Percentiles rank a stretch among this genome's conserved stretches.
Conservation (phyloP, 441 rosid genomes). For the Populus tomentosa region DNA sequence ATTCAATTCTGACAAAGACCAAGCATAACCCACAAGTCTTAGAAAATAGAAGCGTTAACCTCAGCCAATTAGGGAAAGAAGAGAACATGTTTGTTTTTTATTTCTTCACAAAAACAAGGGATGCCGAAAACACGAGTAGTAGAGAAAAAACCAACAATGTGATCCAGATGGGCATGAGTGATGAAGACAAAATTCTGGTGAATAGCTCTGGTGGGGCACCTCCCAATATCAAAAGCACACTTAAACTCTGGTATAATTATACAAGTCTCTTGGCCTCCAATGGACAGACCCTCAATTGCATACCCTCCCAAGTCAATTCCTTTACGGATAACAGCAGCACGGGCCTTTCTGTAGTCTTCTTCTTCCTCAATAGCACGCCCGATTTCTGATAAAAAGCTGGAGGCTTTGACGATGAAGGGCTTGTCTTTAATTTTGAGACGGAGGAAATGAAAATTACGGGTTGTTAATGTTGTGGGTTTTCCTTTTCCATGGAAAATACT, state of each 20-base stretch:
- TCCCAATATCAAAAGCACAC: slow-evolving; percentile 88
- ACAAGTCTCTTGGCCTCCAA: slow-evolving; percentile 92
- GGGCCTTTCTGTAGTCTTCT: slow-evolving; percentile 68
- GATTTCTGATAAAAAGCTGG: slow-evolving; percentile 50
- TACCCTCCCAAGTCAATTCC: slow-evolving; percentile 75
- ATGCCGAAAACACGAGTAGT: no score
- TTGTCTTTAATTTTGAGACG: slow-evolving; percentile 25
- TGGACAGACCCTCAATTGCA: slow-evolving; percentile 67
- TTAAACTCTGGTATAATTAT: slow-evolving; percentile 76
- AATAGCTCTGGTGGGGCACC: slow-evolving; percentile 81
- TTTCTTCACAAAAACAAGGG: not conserved
- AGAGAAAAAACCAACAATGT: slow-evolving; percentile 49
- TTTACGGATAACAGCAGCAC: slow-evolving; percentile 62
- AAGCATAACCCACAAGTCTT: not conserved
- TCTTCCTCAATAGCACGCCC: slow-evolving; percentile 66
- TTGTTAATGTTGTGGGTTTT: slow-evolving; percentile 13
- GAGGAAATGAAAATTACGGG: slow-evolving; percentile 24
- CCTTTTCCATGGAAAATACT: slow-evolving; percentile 16
- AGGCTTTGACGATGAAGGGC: slow-evolving; percentile 28
- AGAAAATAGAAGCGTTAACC: not conserved
- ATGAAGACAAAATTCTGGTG: slow-evolving; percentile 92
- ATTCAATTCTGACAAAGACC: not conserved
- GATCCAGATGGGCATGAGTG: slow-evolving; percentile 92
- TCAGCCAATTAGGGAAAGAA: not conserved
- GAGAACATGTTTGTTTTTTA: no score